phyloP scores from a whole-genome alignment of 768 basidiomycete species.

The Lentinus tigrinus region DNA sequence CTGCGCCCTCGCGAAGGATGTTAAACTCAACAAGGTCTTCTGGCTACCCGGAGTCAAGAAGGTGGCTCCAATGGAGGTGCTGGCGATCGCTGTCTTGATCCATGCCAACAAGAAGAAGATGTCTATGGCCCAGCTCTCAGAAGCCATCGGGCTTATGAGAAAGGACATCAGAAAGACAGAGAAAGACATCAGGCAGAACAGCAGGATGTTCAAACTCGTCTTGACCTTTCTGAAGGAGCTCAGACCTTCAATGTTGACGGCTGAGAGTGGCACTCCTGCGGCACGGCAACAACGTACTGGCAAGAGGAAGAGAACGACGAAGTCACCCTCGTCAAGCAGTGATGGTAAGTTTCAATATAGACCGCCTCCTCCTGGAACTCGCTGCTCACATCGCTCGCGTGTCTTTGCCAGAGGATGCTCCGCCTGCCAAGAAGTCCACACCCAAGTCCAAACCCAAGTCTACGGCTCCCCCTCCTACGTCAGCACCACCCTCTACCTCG shows the following conservation, averaged over 20 bases:
- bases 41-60: slow-evolving; percentile 37
- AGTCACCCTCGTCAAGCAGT: not conserved
- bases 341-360: not conserved
- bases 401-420: too few species aligned
- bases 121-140: slow-evolving; percentile 39
- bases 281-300: not conserved
- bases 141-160: slow-evolving; percentile 52
- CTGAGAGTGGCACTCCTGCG: not conserved
- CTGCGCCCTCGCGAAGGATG: slow-evolving; percentile 41
- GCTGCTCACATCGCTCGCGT: too few species aligned
- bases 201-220: slow-evolving; percentile 53
- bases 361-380: too few species aligned
- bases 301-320: slow-evolving; percentile 14
- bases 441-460: too few species aligned
- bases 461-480: not conserved
- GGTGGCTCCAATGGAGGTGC: slow-evolving; percentile 69
- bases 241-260: slow-evolving; percentile 13
- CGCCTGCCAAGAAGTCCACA: too few species aligned
- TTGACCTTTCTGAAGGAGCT: slow-evolving; percentile 45
- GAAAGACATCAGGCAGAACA: slow-evolving; percentile 67
- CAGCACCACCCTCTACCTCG: not conserved
- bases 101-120: slow-evolving; percentile 44
- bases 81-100: slow-evolving; percentile 55
- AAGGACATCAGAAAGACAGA: slow-evolving; percentile 51
- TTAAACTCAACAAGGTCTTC: slow-evolving; percentile 37